phyloP scores from a whole-genome alignment of 352 stramenopile genomes.

The Globisporangium sylvaticum region DNA sequence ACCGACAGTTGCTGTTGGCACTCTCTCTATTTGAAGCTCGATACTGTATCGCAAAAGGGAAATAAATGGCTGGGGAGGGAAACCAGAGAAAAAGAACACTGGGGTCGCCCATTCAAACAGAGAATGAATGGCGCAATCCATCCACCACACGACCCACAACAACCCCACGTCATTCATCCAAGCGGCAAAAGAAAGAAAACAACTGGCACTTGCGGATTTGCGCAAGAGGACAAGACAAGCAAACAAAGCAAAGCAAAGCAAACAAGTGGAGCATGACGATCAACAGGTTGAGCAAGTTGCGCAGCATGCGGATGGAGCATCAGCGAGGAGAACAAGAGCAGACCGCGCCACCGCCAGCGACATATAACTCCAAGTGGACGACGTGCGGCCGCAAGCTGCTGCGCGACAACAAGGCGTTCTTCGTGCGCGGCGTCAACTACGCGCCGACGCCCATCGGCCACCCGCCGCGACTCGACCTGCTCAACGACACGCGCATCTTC shows the following conservation, averaged over 20 bases:
- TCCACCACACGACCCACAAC: background rate
- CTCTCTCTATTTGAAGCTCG: background rate
- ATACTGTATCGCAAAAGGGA: background rate
- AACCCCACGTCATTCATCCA: background rate
- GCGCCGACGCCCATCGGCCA: slow-evolving; percentile 57
- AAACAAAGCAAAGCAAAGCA: background rate
- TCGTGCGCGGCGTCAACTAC: slow-evolving; percentile 73
- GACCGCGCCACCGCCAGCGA: background rate
- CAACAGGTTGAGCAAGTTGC: background rate
- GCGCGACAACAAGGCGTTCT: slow-evolving; percentile 52
- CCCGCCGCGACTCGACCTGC: slow-evolving; percentile 49
- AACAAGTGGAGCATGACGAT: background rate
- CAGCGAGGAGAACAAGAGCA: background rate
- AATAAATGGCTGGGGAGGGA: background rate
- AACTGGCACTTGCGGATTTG: slow-evolving; percentile 1
- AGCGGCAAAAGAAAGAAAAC: slow-evolving; percentile 6
- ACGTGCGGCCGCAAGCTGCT: slow-evolving; percentile 62
- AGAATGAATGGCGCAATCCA: slow-evolving; percentile 4
- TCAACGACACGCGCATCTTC: slow-evolving; percentile 50
- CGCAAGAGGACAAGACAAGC: background rate
- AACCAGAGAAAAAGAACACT: background rate
- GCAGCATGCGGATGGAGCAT: slow-evolving; percentile 1
- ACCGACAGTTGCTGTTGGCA: background rate
- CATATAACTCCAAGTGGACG: slow-evolving; percentile 52
- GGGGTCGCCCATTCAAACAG: background rate